Evolutionary conservation across 257 asterid genomes (phyloP).

Genomic region (Craterostigma plantagineum): DNA sequence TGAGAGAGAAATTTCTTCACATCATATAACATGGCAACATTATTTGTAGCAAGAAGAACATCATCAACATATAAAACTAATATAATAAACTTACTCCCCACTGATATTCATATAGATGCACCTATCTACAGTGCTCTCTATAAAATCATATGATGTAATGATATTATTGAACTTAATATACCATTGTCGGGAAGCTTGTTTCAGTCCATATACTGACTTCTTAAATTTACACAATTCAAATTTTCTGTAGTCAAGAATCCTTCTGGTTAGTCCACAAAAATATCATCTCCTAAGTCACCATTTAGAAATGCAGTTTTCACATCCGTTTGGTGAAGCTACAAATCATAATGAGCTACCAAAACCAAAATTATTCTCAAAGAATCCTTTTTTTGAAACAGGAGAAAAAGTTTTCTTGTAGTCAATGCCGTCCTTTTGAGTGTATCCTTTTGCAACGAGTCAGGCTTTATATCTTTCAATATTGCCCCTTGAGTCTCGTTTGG

Average conservation of each 20-base stretch:
- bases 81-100: conserved; percentile 1
- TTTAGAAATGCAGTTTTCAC: neutral
- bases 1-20: neutral
- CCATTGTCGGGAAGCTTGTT: conserved; percentile 3
- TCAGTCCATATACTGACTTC: neutral
- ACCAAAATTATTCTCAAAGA: neutral
- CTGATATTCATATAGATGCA: neutral
- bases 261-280: neutral
- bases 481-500: neutral
- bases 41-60: neutral
- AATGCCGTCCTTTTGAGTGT: conserved; percentile 1
- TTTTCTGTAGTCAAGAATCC: neutral
- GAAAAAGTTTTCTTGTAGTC: neutral
- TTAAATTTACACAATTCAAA: neutral
- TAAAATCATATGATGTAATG: neutral
- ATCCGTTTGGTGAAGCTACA: neutral
- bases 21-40: neutral
- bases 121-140: neutral
- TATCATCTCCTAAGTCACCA: neutral
- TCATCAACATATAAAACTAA: conserved; percentile 1
- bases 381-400: neutral
- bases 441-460: no score
- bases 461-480: neutral
- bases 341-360: conserved; percentile 2
- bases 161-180: neutral